Base-by-base conservation (phyloP, 805 yeast species). In the Saccharomycopsis fermentans region DNA sequence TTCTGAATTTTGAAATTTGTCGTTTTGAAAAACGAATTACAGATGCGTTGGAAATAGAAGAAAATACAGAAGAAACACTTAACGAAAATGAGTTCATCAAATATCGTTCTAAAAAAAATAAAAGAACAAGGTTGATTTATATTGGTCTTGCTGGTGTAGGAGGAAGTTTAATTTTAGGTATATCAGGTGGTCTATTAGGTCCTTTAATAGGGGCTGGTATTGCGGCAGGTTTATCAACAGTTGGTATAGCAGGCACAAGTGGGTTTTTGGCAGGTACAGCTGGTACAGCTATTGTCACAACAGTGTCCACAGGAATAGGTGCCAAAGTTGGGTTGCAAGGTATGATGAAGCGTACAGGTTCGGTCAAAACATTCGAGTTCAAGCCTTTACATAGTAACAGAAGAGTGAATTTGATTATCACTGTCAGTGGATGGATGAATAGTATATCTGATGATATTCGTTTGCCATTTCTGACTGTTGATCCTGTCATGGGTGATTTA, bases 361-460 rank as follows among this genome's bases (percentile, higher is more conserved):
- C 89, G 59, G 98, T 94, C 12, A 81, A 87, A 65, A 92, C 97
- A 0, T 94, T 94, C 71, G 98, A 95, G 67, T 86, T 95, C 70
- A 81, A 87, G 55, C 98, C 99, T 0, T 74, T 94, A 64, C 96
- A 90, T 70, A 91, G 92, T 69, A 90, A 88, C 69, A 87, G 87
- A 68, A 77, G 99, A 55, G 84, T 95, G 2, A 92, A 90, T 67
- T 74, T 91, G 64, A 86, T 92, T 57, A 72, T 94, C 19, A 91
- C 97, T 1, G 90, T 95, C 0, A 83, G 95, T 56, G 99, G 99
- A 1, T 94, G 99, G 99, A 90, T 94, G 92, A 86, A 85, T 57
- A 95, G 97, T 69, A 86, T 84, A 60, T 82, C 84, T 65, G 99
- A 94, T 82, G 99, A 94, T 78, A 92, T 94, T 21, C 78, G 99